Percentiles rank a stretch among this genome's conserved stretches.
Evolutionary conservation across 2,329 filamentous ascomycete species (phyloP).

Genomic region (Dactylellina parvicollis): DNA sequence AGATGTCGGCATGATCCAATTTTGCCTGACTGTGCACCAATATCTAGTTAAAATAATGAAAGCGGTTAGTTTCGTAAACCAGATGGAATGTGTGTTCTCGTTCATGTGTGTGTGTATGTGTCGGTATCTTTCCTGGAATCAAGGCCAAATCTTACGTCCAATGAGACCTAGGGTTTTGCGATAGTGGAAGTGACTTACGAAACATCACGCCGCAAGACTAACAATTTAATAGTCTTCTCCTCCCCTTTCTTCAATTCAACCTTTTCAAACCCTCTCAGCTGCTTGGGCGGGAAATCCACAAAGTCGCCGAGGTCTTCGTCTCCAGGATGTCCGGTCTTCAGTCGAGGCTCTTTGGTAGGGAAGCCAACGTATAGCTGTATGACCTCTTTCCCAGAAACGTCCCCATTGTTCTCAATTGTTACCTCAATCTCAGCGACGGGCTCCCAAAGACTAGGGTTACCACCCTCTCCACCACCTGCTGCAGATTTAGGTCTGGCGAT

Average conservation of each 20-base stretch:
- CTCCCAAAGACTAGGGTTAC: conserved; percentile 72
- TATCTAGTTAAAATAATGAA: conserved; percentile 63
- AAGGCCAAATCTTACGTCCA: too few relatives aligned
- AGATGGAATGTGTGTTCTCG: too few relatives aligned
- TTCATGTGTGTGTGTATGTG: too few relatives aligned
- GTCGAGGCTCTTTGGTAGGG: conserved; percentile 63
- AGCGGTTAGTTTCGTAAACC: neutral
- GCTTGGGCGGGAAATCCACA: conserved; percentile 70
- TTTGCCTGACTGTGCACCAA: conserved; percentile 69
- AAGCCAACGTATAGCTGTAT: conserved; percentile 71
- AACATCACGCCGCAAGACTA: conserved; percentile 69
- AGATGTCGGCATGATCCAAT: conserved; percentile 69
- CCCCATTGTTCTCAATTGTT: conserved; percentile 72
- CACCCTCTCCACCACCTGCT: conserved; percentile 68
- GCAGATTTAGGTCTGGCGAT: conserved; percentile 66
- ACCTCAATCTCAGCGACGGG: conserved; percentile 69
- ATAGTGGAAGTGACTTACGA: neutral
- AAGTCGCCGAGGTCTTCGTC: conserved; percentile 22
- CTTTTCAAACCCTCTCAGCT: conserved; percentile 74
- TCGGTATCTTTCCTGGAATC: too few relatives aligned
- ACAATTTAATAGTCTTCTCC: conserved; percentile 66
- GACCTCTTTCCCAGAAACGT: conserved; percentile 64
- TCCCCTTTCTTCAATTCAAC: conserved; percentile 68
- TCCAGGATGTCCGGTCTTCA: conserved; percentile 26
- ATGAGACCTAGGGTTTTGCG: neutral